Evolutionary conservation across 2,329 filamentous ascomycete genomes (phyloP), one percentile per base, ranked within the genome.

Genomic region (Tolypocladium endophyticum): DNA sequence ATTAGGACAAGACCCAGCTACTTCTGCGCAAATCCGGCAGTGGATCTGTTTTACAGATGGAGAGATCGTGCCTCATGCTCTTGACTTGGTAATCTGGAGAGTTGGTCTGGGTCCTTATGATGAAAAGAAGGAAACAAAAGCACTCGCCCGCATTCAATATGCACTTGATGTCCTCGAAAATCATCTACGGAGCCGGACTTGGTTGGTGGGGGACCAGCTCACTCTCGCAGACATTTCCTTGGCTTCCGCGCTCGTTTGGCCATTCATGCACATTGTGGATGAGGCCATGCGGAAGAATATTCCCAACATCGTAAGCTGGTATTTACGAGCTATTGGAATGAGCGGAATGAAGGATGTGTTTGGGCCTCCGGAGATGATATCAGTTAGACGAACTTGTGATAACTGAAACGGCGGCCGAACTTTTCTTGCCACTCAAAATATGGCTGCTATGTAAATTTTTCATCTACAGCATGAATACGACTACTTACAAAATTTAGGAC

Each of bases 171-270:
- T 57, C 8, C n/a, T 57, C 12, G 56, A 57, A n/a, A 18, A 38
- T 4, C 56, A 30, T 39, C 23, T 57, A 5, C 2, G 16, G 7
- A 35, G 43, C 33, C 41, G 56, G 25, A 55, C 30, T 41, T 41
- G 59, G 59, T 35, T 61, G 53, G 39, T 61, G 33, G 52, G 56
- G n/a, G 56, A 61, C 8, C 30, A 55, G 47, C 43, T 61, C 23
- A 28, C 52, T 28, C 56, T 61, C n/a, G 56, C 56, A 6, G 56
- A 57, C n/a, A 6, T 57, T 16, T 52, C 43, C 25, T n/a, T 57
- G 2, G 43, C 56, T 14, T 57, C 56, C 14, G 56, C 45, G 7
- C 45, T 57, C 14, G 33, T 52, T n/a, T 57, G 56, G 56, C 43
- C 43, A 6, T 57, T 57, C 38, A 45, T 50, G 25, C 56, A 57